Evolutionary conservation across 2,329 filamentous ascomycete genomes (phyloP).

Genomic region (Acephala macrosclerotiorum): DNA sequence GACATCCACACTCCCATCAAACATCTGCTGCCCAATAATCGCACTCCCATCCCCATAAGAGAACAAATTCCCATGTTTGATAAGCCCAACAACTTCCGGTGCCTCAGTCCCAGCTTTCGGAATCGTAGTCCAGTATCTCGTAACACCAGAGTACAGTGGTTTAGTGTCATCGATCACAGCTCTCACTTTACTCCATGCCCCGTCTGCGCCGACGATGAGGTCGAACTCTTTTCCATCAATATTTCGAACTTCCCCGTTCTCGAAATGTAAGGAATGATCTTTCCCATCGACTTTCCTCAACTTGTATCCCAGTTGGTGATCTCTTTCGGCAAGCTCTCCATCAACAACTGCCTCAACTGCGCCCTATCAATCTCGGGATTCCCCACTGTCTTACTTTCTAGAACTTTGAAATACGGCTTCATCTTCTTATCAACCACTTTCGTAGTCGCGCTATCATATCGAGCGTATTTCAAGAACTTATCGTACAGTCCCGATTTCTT

Average conservation of each 20-base stretch:
- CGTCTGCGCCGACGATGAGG: conserved; percentile 49
- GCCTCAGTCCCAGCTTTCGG: conserved; percentile 33
- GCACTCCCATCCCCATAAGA: conserved; percentile 38
- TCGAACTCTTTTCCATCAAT: conserved; percentile 40
- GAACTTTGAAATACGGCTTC: conserved; percentile 45
- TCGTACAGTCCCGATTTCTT: conserved; percentile 53
- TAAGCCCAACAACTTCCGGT: conserved; percentile 36
- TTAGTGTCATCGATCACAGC: conserved; percentile 36
- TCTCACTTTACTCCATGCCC: conserved; percentile 49
- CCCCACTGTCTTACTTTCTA: conserved; percentile 28
- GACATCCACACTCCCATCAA: conserved; percentile 26
- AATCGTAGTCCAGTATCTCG: conserved; percentile 43
- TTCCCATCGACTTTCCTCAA: conserved; percentile 20
- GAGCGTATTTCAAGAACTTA: conserved; percentile 49
- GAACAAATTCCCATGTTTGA: conserved; percentile 42
- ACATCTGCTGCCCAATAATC: conserved; percentile 41
- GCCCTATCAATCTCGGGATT: conserved; percentile 32
- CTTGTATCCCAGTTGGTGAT: conserved; percentile 23
- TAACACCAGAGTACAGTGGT: conserved; percentile 50
- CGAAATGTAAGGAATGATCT: conserved; percentile 19
- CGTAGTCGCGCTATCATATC: conserved; percentile 33
- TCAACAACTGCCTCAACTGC: conserved; percentile 23
- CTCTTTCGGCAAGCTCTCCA: conserved; percentile 19
- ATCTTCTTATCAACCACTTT: conserved; percentile 49
- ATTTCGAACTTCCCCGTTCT: conserved; percentile 14